Evolutionary conservation across 1,139 yeast genomes (phyloP), one percentile per base, ranked within the genome.

Genomic region (Zhuliangozyma blackwelliae): DNA sequence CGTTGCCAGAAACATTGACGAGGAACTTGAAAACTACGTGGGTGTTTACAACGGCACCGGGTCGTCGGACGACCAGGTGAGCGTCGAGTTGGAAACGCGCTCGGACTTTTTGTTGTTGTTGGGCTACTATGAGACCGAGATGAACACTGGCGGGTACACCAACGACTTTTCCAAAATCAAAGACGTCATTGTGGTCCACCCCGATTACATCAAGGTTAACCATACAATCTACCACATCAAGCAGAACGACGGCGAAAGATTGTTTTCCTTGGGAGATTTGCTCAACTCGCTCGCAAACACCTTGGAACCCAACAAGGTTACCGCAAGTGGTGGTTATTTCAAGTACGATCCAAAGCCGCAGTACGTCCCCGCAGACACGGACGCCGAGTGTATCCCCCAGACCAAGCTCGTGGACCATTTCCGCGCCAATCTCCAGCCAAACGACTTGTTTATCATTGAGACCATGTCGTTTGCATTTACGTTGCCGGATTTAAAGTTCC

Each of bases 381-480:
- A 43, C 22, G 9, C 53, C 30, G 59, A 57, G 8, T 51, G 66
- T 40, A 43, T 47, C 28, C 59, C 56, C 13, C 61, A 59, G 52
- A 47, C 54, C 28, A 41, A 52, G 38, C 47, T 67, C 39, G 51
- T 55, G 36, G 66, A 64, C 37, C 62, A 59, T 38, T 54, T 60
- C 45, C 58, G 59, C 41, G 28, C 34, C 6, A 63, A 65, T 45
- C 52, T 86, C 30, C 63, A 68, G 49, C 77, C 80, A 25, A 71
- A 77, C 48, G 96, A 87, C 54, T 68, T 81, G 21, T 54, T 88
- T 10, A 69, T 88, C 30, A 71, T 79, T 32, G 96, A 89, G 49
- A 83, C 92, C 5, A 88, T 95, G 40, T 79, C 95, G 2, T 76
- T 84, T 56, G 75, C 81, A 55, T 86, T 86, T 61, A 85, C 81